Percentiles rank a stretch among this genome's conserved stretches.
Conservation (phyloP, 306 rosid species). For the Luffa aegyptiaca region DNA sequence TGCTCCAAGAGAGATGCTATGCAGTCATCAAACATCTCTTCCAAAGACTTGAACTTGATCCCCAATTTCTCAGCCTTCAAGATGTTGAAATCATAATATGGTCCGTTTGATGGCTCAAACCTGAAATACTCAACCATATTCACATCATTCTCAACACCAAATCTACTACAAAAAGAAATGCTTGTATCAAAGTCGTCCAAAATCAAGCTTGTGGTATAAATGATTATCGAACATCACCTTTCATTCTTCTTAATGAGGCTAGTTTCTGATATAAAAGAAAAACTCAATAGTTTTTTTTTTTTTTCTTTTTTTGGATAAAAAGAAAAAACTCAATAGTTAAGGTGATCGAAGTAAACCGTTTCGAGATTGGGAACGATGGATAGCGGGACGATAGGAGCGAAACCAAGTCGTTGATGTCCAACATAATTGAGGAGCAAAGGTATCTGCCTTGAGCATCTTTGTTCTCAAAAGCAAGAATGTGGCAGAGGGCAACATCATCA, state of each 20-base stretch:
- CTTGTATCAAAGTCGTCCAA: neutral
- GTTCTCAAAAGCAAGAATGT: constrained; percentile 52
- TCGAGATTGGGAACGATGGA: constrained; percentile 59
- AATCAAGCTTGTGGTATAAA: neutral
- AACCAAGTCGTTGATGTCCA: constrained; percentile 36
- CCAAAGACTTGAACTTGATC: constrained; percentile 44
- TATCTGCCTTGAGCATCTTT: constrained; percentile 47
- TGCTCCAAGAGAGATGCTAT: constrained; percentile 49
- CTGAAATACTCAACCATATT: neutral
- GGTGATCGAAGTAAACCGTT: constrained; percentile 25
- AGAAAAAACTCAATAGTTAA: neutral
- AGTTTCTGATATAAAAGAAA: neutral
- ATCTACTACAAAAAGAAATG: neutral
- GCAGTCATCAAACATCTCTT: constrained; percentile 82
- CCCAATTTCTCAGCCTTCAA: constrained; percentile 47
- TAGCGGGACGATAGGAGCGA: constrained; percentile 37
- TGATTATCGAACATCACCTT: neutral
- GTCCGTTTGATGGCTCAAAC: constrained; percentile 38
- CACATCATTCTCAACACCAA: neutral
- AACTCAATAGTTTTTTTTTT: neutral
- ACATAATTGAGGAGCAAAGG: constrained; percentile 50
- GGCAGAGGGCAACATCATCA: constrained; percentile 67
- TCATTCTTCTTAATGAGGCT: neutral
- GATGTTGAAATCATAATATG: constrained; percentile 44
- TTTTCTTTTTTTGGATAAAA: no score